Base-by-base conservation (phyloP, 805 yeast species). In the Wickerhamomyces silvicola region DNA sequence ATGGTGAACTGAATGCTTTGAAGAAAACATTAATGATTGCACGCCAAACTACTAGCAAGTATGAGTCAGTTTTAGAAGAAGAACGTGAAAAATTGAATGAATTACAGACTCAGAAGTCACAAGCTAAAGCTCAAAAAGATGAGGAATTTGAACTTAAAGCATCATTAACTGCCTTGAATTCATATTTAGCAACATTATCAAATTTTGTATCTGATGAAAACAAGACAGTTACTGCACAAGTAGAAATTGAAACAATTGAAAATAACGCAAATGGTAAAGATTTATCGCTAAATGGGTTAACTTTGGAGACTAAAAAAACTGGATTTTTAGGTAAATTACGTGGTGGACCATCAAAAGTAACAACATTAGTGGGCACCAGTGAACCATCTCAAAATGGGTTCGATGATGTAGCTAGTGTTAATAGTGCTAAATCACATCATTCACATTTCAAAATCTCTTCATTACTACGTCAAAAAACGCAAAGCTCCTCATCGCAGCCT, bases 201-300 rank as follows among this genome's bases (percentile, higher is more conserved):
- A 68, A 68, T 28, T 85, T 86, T 44, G 70, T 88, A 37, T 60
- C 68, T 27, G 78, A 80, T 39, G 98, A 92, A 52, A 78, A 84
- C 4, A 58, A 59, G 19, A 72, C 94, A 38, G 79, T 92, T 15
- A 66, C 68, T 24, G 72, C 80, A 10, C 95, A 87, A 50, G 97
- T 88, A 13, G 90, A 82, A 47, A 78, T 90, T 31, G 97, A 90
- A 56, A 78, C 92, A 18, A 86, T 92, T 44, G 92, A 85, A 55
- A 74, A 79, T 38, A 86, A 81, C 31, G 87, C 92, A 1, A 84
- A 81, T 1, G 88, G 78, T 36, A 67, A 72, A 45, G 92, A 83
- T 53, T 60, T 83, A 45, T 64, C 80, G 10, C 62, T 81, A 36
- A 70, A 72, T 24, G 72, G 67, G 26, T 65, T 69, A 12, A 64